phyloP scores from a whole-genome alignment of 139 green algal genomes.

The Coccomyxa sp. region DNA sequence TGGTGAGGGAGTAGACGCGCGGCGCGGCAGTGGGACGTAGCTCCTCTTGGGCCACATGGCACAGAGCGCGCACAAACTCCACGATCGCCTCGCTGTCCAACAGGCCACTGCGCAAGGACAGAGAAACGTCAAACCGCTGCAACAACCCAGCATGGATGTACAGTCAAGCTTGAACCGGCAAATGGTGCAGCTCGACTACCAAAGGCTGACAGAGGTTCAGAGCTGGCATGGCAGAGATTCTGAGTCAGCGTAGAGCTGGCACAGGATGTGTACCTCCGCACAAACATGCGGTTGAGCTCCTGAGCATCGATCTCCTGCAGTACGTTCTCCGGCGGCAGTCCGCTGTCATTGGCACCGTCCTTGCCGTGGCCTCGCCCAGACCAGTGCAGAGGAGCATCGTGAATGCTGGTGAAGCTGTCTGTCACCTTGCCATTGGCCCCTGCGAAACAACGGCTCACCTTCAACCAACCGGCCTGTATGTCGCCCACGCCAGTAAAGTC shows the following conservation, averaged over 20 bases:
- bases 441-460: not conserved
- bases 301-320: constrained; percentile 25
- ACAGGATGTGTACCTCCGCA: constrained; percentile 10
- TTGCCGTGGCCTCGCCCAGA: not conserved
- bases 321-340: constrained; percentile 17
- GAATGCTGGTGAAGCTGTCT: constrained; percentile 5
- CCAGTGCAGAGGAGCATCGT: constrained; percentile 20
- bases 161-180: not conserved
- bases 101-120: constrained; percentile 36
- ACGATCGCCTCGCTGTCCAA: constrained; percentile 88
- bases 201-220: no score
- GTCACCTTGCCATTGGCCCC: constrained; percentile 4
- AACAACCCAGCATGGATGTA: constrained; percentile 27
- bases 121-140: constrained; percentile 13
- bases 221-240: no score
- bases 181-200: not conserved
- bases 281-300: constrained; percentile 66
- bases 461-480: no score
- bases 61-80: constrained; percentile 86
- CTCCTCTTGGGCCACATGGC: constrained; percentile 56
- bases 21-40: constrained; percentile 50
- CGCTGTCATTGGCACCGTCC: constrained; percentile 1
- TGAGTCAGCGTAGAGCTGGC: no score
- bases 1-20: constrained; percentile 86
- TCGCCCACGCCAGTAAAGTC: not conserved